phyloP scores from a whole-genome alignment of 345 rosid species.

The Geranium rotundifolium region DNA sequence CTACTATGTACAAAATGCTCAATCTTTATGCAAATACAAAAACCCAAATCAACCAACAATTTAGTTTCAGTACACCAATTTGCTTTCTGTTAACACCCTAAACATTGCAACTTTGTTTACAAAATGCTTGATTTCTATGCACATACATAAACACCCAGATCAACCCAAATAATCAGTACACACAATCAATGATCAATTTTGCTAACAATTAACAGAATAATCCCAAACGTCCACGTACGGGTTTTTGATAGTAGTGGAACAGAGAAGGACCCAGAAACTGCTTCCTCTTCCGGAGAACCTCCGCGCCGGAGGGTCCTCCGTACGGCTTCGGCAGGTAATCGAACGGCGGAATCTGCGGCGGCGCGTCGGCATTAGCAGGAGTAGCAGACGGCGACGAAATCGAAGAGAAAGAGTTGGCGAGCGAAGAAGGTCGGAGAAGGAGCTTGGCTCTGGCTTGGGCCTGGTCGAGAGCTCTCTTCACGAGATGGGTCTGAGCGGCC shows the following conservation, averaged over 20 bases:
- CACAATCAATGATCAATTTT: too few relatives aligned
- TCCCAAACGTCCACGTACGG: conserved; percentile 30
- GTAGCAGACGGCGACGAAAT: conserved; percentile 21
- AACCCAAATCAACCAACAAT: too few relatives aligned
- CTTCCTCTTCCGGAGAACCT: conserved; percentile 66
- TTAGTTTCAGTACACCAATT: too few relatives aligned
- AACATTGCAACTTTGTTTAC: too few relatives aligned
- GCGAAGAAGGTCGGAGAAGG: background rate
- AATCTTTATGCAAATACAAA: too few relatives aligned
- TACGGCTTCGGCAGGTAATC: conserved; percentile 62
- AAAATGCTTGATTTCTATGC: too few relatives aligned
- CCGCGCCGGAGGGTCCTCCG: conserved; percentile 58
- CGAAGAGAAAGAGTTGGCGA: conserved; percentile 11
- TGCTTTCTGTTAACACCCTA: too few relatives aligned
- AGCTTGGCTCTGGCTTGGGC: conserved; percentile 7
- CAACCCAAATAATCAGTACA: too few relatives aligned
- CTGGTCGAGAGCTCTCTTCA: conserved; percentile 23
- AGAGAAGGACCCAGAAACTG: conserved; percentile 80
- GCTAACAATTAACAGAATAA: background rate
- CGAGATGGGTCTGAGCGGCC: conserved; percentile 33
- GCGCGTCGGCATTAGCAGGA: conserved; percentile 12
- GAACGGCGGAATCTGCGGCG: conserved; percentile 62
- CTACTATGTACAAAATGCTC: too few relatives aligned
- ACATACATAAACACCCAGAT: too few relatives aligned
- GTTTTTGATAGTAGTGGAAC: conserved; percentile 75